A percentile compares a stretch with the other conserved stretches of the same genome.
Conservation (phyloP, 2,329 filamentous ascomycete species). For the Beauveria caledonica region DNA sequence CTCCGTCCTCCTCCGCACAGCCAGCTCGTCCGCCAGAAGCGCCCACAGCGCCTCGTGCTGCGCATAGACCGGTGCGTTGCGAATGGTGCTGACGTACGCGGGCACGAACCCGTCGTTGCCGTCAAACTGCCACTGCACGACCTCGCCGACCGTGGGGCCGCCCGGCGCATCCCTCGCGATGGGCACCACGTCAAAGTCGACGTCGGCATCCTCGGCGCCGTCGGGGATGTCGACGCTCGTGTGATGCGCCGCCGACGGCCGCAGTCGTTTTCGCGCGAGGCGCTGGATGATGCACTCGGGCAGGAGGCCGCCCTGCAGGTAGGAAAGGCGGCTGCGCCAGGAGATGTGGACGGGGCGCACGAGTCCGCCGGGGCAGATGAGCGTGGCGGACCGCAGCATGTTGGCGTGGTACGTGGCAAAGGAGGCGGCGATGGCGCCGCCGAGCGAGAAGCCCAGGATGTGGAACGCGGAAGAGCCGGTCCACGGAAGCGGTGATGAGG, state of each 20-base stretch:
- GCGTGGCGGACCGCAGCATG: constrained; percentile 52
- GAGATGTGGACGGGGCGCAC: constrained; percentile 56
- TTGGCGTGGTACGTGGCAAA: constrained; percentile 63
- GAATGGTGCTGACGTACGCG: constrained; percentile 64
- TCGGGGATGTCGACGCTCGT: constrained; percentile 29
- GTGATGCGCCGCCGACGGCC: constrained; percentile 30
- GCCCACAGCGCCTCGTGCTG: constrained; percentile 51
- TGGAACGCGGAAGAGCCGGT: constrained; percentile 49
- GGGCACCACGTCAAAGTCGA: constrained; percentile 38
- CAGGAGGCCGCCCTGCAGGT: constrained; percentile 45
- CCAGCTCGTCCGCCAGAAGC: constrained; percentile 42
- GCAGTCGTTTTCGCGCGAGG: constrained; percentile 43
- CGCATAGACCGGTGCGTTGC: constrained; percentile 59
- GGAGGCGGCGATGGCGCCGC: constrained; percentile 62
- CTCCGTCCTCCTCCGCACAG: constrained; percentile 14
- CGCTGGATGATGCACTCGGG: constrained; percentile 49
- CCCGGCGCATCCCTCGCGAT: constrained; percentile 43
- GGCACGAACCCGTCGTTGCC: constrained; percentile 59
- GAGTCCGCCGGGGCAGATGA: constrained; percentile 62
- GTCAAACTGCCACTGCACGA: constrained; percentile 62
- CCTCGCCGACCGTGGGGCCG: constrained; percentile 47
- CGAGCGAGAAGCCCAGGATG: constrained; percentile 71
- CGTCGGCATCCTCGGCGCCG: constrained; percentile 28
- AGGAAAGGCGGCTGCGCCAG: constrained; percentile 53
- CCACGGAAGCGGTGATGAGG: constrained; percentile 55